Evolutionary conservation across 2,329 filamentous ascomycete species (phyloP).

Genomic region (Herpotrichia juniperi): DNA sequence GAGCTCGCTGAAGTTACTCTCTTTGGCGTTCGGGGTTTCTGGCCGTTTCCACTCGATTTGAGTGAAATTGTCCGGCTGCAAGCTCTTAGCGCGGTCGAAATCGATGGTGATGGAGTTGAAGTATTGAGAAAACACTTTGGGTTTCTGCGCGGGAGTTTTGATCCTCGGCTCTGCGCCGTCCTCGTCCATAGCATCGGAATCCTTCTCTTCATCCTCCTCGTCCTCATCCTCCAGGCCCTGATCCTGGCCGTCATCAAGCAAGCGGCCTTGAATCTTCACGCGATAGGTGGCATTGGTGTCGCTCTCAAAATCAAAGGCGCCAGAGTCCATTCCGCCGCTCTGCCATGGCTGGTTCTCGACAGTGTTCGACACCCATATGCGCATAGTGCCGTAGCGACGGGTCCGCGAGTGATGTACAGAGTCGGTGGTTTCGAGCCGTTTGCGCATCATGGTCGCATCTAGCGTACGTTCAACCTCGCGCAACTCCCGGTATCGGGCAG

Average conservation of each 20-base stretch:
- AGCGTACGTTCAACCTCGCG: slow-evolving; percentile 86
- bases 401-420: slow-evolving; percentile 74
- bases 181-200: slow-evolving; percentile 65
- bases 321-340: slow-evolving; percentile 68
- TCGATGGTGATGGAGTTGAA: slow-evolving; percentile 79
- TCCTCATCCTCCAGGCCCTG: slow-evolving; percentile 36
- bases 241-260: slow-evolving; percentile 64
- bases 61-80: slow-evolving; percentile 67
- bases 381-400: slow-evolving; percentile 83
- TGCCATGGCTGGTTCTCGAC: slow-evolving; percentile 96
- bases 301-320: slow-evolving; percentile 81
- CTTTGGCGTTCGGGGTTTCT: slow-evolving; percentile 64
- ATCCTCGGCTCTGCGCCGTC: slow-evolving; percentile 52
- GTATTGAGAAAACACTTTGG: slow-evolving; percentile 73
- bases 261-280: slow-evolving; percentile 87
- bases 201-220: slow-evolving; percentile 40
- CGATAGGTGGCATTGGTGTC: slow-evolving; percentile 80
- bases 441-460: slow-evolving; percentile 92
- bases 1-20: slow-evolving; percentile 85
- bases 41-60: slow-evolving; percentile 89
- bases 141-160: slow-evolving; percentile 45
- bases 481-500: slow-evolving; percentile 80
- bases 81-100: slow-evolving; percentile 63
- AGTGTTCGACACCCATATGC: slow-evolving; percentile 94
- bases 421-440: slow-evolving; percentile 89